A percentile compares a stretch with the other conserved stretches of the same genome.
phyloP scores from a whole-genome alignment of 495 filamentous ascomycete genomes.

The Annulohypoxylon nitens region DNA sequence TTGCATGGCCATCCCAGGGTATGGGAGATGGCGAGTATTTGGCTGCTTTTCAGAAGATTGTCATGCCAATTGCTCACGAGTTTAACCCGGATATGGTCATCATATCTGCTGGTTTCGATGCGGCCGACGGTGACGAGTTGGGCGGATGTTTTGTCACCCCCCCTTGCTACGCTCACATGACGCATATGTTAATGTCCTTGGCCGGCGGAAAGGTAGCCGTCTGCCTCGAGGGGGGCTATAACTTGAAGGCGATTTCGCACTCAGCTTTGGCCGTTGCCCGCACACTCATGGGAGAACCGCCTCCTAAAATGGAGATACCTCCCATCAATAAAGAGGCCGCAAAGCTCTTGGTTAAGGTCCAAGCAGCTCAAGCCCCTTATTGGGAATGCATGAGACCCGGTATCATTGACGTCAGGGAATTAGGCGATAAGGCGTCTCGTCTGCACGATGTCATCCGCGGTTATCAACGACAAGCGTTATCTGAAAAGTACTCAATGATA shows the following conservation, averaged over 20 bases:
- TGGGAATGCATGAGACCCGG: slow-evolving; percentile 72
- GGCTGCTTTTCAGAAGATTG: slow-evolving; percentile 92
- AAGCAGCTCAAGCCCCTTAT: slow-evolving; percentile 66
- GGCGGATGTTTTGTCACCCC: slow-evolving; percentile 94
- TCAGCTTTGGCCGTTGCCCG: slow-evolving; percentile 92
- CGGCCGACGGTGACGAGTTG: slow-evolving; percentile 90
- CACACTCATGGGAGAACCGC: slow-evolving; percentile 95
- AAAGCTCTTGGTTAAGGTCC: slow-evolving; percentile 63
- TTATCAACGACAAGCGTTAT: slow-evolving; percentile 77
- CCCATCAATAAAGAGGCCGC: slow-evolving; percentile 64
- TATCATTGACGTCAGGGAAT: slow-evolving; percentile 59
- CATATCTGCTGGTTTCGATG: slow-evolving; percentile 96
- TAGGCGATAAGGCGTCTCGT: slow-evolving; percentile 52
- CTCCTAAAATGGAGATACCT: slow-evolving; percentile 72
- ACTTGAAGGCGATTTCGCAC: slow-evolving; percentile 89
- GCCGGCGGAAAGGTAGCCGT: slow-evolving; percentile 91
- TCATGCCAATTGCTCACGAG: slow-evolving; percentile 96
- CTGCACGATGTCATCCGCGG: slow-evolving; percentile 78
- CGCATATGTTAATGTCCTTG: slow-evolving; percentile 98
- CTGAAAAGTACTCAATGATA: slow-evolving; percentile 78
- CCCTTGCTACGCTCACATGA: slow-evolving; percentile 96
- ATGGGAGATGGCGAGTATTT: slow-evolving; percentile 99
- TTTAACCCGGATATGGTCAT: slow-evolving; percentile 97
- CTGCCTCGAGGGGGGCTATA: slow-evolving; percentile 96
- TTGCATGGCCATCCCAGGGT: slow-evolving; percentile 90